Evolutionary conservation across 2,329 filamentous ascomycete genomes (phyloP).

Genomic region (Lecanicillium sp.): DNA sequence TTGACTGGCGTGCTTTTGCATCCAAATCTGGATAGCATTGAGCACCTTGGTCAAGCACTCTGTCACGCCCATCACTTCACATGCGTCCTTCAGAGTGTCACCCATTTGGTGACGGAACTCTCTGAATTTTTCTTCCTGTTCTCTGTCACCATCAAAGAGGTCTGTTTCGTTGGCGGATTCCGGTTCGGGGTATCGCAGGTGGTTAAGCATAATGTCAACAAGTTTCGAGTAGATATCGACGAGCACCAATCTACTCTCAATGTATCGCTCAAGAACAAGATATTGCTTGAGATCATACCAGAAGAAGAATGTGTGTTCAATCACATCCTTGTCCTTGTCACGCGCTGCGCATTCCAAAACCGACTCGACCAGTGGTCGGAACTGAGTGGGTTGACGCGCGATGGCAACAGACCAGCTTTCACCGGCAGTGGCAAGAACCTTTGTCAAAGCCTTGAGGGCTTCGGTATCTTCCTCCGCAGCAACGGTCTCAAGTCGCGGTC

Average conservation of each 20-base stretch:
- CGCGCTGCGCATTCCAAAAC: constrained; percentile 85
- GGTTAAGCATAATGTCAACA: constrained; percentile 86
- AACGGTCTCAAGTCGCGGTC: constrained; percentile 65
- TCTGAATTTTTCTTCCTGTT: constrained; percentile 93
- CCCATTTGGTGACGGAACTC: constrained; percentile 97
- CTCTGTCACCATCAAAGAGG: constrained; percentile 89
- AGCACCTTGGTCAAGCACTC: constrained; percentile 89
- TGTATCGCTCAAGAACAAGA: constrained; percentile 82
- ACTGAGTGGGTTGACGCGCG: constrained; percentile 72
- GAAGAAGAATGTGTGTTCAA: constrained; percentile 90
- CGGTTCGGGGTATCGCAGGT: constrained; percentile 76
- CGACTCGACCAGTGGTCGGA: constrained; percentile 77
- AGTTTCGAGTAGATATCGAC: constrained; percentile 79
- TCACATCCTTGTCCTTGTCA: constrained; percentile 83
- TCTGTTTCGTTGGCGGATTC: constrained; percentile 69
- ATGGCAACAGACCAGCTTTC: constrained; percentile 92
- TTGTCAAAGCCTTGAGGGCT: constrained; percentile 77
- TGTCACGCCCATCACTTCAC: constrained; percentile 88
- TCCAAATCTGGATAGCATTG: constrained; percentile 79
- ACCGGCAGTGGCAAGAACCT: constrained; percentile 85
- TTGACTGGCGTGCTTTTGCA: constrained; percentile 69
- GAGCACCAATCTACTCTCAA: constrained; percentile 67
- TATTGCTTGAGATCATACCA: constrained; percentile 99
- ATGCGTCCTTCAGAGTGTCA: constrained; percentile 93
- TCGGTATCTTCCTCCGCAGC: constrained; percentile 79